Evolutionary conservation across 2,329 filamentous ascomycete species (phyloP), one percentile per base, ranked within the genome.

Genomic region (Arthrocladium fulminans): DNA sequence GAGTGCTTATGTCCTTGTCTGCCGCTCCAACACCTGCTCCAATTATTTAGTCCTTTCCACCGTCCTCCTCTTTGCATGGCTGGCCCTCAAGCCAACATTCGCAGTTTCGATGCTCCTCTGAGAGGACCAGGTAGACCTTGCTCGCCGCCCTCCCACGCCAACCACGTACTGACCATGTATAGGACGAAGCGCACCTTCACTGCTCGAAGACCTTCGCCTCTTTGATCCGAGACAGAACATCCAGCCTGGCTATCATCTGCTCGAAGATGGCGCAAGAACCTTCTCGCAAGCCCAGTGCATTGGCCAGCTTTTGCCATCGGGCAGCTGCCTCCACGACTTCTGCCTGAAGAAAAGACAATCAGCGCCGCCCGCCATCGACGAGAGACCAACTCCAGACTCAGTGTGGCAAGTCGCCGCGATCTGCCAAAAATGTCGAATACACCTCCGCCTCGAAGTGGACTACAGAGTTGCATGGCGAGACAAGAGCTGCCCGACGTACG

Each of bases 351-450:
- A 65, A 17, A 67, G 70, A 39, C 79, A 83, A 61, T 78, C 74
- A 47, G 62, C 67, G 25, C 60, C 73, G 22, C 70, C 73, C 4
- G 60, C 62, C 9, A 61, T 67, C 37, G 66, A 66, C 15, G 62
- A 66, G 44, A 61, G 59, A 50, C 64, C 65, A 39, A 58, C 48
- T 15, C 61, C 65, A 9, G 71, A 73, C 48, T 71, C 72, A 2
- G 60, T 70, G 40, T 80, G 76, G 60, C 78, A 73, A 55, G 68
- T 83, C 23, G 75, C 80, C 13, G 72, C 79, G 2, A 73, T 79
- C 54, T 86, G 83, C 63, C 65, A 70, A 48, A 70, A 68, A 51
- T 86, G 83, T 60, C 75, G 78, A 45, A 72, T 73, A 58, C 81
- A 86, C 63, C 66, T 84, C 37, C 73, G 80, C 54, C 60, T 86